Evolutionary conservation across 495 filamentous ascomycete genomes (phyloP), one percentile per base, ranked within the genome.

Genomic region (Cladorrhinum samala): DNA sequence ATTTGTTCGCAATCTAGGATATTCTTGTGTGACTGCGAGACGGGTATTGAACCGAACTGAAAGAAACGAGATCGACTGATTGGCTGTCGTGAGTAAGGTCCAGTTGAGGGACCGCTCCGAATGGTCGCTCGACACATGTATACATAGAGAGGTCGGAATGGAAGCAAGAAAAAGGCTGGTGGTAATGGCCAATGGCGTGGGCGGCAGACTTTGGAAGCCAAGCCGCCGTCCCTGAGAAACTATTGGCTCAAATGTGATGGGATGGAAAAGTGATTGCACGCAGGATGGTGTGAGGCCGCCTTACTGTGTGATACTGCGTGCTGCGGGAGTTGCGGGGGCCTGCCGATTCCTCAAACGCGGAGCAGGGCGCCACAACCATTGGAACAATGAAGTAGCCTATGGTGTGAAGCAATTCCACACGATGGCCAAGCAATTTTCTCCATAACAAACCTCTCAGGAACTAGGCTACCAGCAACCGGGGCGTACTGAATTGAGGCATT

Each of bases 281-380:
- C 33, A 25, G 36, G 17, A n/a, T 14, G 21, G 16, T 37, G 9
- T 33, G 51, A 53, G 51, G 51, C 51, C 51, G 51, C 51, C 51
- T 9, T 46, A 16, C 25, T 39, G 30, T 37, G 23, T 14, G 33
- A n/a, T 33, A 33, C 27, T 33, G 27, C 27, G 27, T 33, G 6
- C 27, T 33, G 27, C 27, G 27, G 27, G 27, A 33, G 42, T 9
- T 24, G 42, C 18, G 42, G 42, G 42, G 42, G 16, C 16, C 37
- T 39, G 13, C 37, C 37, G 37, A n/a, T n/a, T n/a, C n/a, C n/a
- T n/a, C n/a, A n/a, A n/a, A 33, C 27, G 11, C 27, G 27, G 6
- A 33, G 27, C 11, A 33, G 27, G 27, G 27, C 11, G 11, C 11
- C 27, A 33, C 27, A 11, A 33, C 6, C 5, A 33, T 6, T 33